phyloP scores from a whole-genome alignment of 805 yeast genomes.

The Kodamaea kaohsiungensis region DNA sequence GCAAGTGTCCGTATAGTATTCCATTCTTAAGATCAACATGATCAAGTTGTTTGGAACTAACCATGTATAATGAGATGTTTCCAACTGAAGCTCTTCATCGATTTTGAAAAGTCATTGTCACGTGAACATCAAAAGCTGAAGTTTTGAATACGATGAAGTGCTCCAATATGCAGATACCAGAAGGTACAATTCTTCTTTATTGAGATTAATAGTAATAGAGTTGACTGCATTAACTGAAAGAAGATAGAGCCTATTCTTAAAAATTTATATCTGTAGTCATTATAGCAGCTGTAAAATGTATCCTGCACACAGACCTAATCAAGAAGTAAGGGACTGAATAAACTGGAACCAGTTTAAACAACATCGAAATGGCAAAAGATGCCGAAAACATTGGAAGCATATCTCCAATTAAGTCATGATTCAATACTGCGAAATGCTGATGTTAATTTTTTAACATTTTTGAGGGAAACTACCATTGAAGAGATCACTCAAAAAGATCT shows the following conservation, averaged over 20 bases:
- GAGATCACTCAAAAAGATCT: not conserved
- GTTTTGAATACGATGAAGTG: no score
- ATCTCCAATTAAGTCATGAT: not conserved
- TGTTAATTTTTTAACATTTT: slow-evolving; percentile 3
- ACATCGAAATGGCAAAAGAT: not conserved
- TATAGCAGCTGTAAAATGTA: no score
- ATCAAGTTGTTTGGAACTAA: slow-evolving; percentile 2
- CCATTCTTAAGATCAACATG: slow-evolving; percentile 50
- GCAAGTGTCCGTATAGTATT: slow-evolving; percentile 43
- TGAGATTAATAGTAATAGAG: no score
- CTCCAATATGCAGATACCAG: no score
- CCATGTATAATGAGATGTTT: not conserved
- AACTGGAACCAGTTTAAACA: not conserved
- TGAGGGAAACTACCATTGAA: not conserved
- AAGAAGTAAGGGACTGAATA: not conserved
- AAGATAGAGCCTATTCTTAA: no score
- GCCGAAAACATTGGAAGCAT: not conserved
- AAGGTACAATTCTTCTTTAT: no score
- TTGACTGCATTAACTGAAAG: no score
- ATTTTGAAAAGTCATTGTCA: not conserved
- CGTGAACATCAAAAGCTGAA: not conserved
- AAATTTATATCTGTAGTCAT: no score
- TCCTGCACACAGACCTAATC: no score
- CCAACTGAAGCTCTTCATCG: not conserved
- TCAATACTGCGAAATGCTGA: not conserved